Base-by-base conservation (phyloP, 2,329 filamentous ascomycete genomes). In the Neopestalotiopsis clavispora region DNA sequence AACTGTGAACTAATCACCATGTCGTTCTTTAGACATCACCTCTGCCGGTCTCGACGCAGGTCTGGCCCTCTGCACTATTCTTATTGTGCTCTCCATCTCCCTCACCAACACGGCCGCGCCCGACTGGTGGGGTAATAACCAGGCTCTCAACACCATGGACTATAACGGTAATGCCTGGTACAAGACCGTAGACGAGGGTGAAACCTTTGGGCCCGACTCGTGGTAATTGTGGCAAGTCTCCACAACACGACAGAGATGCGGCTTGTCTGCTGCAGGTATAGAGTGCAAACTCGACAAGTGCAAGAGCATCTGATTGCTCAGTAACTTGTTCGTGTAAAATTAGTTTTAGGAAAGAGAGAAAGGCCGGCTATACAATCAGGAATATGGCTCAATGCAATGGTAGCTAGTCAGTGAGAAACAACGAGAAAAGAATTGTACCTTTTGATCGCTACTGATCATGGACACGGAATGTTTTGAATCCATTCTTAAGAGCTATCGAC, bases 41-140 rank as follows among this genome's bases (percentile, higher is more conserved):
- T 86, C 85, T 6, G 86, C 86, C 0, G 86, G 83, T 1, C 74
- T 89, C 61, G 86, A 88, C 72, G 79, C 81, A 14, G 86, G 85
- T 17, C 77, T 87, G 0, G 82, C 82, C 1, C 75, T 87, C 28
- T 82, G 78, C 56, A 84, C 84, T 1, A 82, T 88, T 30, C 68
- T 87, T n/a, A 85, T 88, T 65, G 85, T 88, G 76, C 77, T 86
- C 23, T 77, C 83, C 3, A 76, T 89, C 20, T 28, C 20, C 14
- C 68, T 69, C 4, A 69, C 81, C 13, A 71, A 78, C 38, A 80
- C 78, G 20, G 70, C 73, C 5, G 78, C 83, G 68, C 83, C 83
- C 0, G 67, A 73, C 0, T 87, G 85, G 83, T 85, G 84, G 80
- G 84, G 84, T 1, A 84, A 81, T 38, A 71, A 70, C 0, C 78